These are phyloP conservation scores for Phytopythium ostracodes DNA, from an alignment of 352 stramenopile genomes.

Conservation along the genomic window DNA sequence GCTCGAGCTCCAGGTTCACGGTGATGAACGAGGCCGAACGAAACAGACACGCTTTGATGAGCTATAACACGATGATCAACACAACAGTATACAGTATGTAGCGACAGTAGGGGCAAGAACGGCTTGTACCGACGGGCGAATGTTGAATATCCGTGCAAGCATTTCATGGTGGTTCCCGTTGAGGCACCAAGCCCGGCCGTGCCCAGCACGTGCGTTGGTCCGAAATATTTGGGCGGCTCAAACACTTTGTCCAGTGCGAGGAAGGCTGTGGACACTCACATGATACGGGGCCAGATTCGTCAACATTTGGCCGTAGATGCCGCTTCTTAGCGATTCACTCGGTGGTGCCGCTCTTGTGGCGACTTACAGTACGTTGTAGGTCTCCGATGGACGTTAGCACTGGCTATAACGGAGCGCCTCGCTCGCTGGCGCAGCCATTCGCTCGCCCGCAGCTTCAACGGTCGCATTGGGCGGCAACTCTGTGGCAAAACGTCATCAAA, in stretches of 20 bases:
- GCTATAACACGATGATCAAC: no score
- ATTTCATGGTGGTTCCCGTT: slow-evolving; percentile 1
- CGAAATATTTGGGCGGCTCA: neutral
- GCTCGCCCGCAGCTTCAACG: neutral
- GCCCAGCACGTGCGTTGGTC: neutral
- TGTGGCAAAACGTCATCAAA: neutral
- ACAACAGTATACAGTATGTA: no score
- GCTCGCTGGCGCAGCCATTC: no score
- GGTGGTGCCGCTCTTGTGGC: no score
- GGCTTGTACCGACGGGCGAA: neutral
- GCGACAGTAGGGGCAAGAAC: neutral
- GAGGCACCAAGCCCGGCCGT: no score
- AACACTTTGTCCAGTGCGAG: neutral
- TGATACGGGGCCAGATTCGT: neutral
- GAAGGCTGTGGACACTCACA: neutral
- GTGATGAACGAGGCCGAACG: no score
- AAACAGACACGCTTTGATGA: no score
- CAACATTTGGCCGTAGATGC: slow-evolving; percentile 4
- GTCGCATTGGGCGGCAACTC: neutral
- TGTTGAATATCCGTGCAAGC: neutral
- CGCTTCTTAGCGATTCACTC: neutral
- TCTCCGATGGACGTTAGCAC: neutral
- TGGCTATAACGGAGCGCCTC: no score
- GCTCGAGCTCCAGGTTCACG: no score
- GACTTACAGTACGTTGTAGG: no score